Conservation (phyloP, 129 eudicot species). For the Kitagawia praeruptora region DNA sequence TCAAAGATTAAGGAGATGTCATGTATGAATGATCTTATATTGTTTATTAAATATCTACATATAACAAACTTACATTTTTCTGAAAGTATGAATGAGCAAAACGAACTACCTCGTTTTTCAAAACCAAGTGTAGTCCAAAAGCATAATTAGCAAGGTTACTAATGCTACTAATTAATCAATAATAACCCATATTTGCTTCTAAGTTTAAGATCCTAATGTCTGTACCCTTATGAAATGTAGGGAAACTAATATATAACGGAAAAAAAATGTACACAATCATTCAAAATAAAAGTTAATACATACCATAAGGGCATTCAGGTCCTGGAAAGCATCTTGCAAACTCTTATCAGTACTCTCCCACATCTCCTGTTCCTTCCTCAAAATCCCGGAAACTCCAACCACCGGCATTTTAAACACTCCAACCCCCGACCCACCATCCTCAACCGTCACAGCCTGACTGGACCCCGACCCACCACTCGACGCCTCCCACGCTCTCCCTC, state of each 20-base stretch:
- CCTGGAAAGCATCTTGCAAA: constrained; percentile 99
- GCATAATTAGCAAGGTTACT: background rate
- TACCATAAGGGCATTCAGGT: constrained; percentile 96
- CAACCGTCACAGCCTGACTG: constrained; percentile 15
- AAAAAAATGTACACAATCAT: background rate
- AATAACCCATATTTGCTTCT: background rate
- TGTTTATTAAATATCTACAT: background rate
- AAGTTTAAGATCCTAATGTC: background rate
- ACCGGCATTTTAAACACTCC: constrained; percentile 62
- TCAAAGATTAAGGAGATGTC: background rate
- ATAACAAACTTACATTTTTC: no score
- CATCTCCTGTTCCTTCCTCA: constrained; percentile 97
- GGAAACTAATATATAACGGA: background rate
- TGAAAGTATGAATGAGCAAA: background rate
- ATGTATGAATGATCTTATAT: background rate
- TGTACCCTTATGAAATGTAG: background rate
- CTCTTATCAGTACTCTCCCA: constrained; percentile 99
- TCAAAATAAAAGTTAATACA: background rate
- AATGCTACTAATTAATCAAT: background rate
- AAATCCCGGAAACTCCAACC: constrained; percentile 80
- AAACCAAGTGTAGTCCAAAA: background rate
- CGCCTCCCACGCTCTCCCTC: constrained; percentile 67
- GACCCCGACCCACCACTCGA: constrained; percentile 15
- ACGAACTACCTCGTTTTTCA: background rate
- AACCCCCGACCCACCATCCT: constrained; percentile 18